Percentiles rank a stretch among this genome's conserved stretches.
These are phyloP conservation scores for Zasmidium cellare DNA, from an alignment of 2,329 filamentous ascomycete species.

Conservation along the genomic window DNA sequence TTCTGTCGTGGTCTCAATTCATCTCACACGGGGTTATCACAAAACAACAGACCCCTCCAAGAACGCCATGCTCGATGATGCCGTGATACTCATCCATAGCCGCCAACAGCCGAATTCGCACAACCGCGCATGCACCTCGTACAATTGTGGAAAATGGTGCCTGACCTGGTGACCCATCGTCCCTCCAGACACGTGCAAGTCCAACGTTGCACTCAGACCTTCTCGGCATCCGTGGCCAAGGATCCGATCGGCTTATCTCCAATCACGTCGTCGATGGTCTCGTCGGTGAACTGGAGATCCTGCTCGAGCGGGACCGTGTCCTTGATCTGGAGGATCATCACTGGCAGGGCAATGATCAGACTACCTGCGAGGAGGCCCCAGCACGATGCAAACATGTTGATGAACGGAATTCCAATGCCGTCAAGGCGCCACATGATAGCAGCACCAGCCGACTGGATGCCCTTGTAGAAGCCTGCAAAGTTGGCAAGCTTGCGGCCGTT, in stretches of 20 bases:
- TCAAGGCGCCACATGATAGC: slow-evolving; percentile 76
- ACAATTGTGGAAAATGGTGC: background rate
- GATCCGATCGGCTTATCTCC: slow-evolving; percentile 19
- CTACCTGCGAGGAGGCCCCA: slow-evolving; percentile 77
- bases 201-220: slow-evolving; percentile 13
- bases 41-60: background rate
- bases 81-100: slow-evolving; percentile 2
- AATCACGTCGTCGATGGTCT: slow-evolving; percentile 71
- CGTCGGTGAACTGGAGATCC: slow-evolving; percentile 81
- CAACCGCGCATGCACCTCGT: background rate
- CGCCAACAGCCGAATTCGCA: background rate
- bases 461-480: slow-evolving; percentile 87
- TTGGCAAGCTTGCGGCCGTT: slow-evolving; percentile 90
- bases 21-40: background rate
- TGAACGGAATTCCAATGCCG: slow-evolving; percentile 61
- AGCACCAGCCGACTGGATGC: slow-evolving; percentile 82
- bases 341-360: slow-evolving; percentile 73
- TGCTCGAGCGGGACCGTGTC: slow-evolving; percentile 80
- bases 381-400: slow-evolving; percentile 70
- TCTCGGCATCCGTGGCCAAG: slow-evolving; percentile 13
- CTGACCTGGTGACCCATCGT: background rate
- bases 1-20: slow-evolving; percentile 1
- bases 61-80: slow-evolving; percentile 13
- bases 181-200: background rate
- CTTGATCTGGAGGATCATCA: slow-evolving; percentile 76